Conservation (phyloP, 352 stramenopile species). For the Phytopythium aichiense region DNA sequence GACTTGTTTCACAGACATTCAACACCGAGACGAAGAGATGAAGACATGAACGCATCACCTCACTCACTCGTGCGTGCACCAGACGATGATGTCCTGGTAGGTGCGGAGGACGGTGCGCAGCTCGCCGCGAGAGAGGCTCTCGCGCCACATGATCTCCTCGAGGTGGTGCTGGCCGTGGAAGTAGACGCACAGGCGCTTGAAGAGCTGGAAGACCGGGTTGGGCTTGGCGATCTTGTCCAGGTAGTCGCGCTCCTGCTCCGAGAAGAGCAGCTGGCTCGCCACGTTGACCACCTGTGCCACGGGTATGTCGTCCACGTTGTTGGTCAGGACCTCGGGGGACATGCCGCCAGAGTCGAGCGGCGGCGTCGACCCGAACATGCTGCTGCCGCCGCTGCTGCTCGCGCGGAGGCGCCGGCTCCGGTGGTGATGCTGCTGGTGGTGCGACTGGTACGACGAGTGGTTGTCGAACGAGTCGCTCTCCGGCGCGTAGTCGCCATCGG, state of each 20-base stretch:
- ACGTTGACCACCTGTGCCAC: slow-evolving; percentile 30
- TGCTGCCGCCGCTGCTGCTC: slow-evolving; percentile 17
- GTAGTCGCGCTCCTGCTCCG: slow-evolving; percentile 67
- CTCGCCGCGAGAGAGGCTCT: slow-evolving; percentile 79
- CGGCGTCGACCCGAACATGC: slow-evolving; percentile 22
- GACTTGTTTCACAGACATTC: not conserved
- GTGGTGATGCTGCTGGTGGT: slow-evolving; percentile 3
- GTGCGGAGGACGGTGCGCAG: slow-evolving; percentile 76
- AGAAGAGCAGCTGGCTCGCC: slow-evolving; percentile 42
- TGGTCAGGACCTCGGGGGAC: not conserved
- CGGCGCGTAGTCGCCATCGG: slow-evolving; percentile 46
- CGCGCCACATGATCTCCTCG: slow-evolving; percentile 89
- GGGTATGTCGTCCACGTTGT: slow-evolving; percentile 12
- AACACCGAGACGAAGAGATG: too few relatives aligned
- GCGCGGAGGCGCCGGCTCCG: slow-evolving; percentile 17
- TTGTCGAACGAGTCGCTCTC: slow-evolving; percentile 34
- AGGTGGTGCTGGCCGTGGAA: slow-evolving; percentile 85
- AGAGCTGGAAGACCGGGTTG: slow-evolving; percentile 75
- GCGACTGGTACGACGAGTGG: slow-evolving; percentile 16
- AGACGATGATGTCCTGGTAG: slow-evolving; percentile 85
- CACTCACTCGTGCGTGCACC: slow-evolving; percentile 61
- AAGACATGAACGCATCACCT: too few relatives aligned
- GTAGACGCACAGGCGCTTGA: slow-evolving; percentile 79
- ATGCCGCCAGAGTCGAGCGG: slow-evolving; percentile 6
- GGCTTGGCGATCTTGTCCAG: slow-evolving; percentile 78